These are phyloP conservation scores for Metschnikowia colocasiae DNA, from an alignment of 805 yeast species.

Conservation along the genomic window DNA sequence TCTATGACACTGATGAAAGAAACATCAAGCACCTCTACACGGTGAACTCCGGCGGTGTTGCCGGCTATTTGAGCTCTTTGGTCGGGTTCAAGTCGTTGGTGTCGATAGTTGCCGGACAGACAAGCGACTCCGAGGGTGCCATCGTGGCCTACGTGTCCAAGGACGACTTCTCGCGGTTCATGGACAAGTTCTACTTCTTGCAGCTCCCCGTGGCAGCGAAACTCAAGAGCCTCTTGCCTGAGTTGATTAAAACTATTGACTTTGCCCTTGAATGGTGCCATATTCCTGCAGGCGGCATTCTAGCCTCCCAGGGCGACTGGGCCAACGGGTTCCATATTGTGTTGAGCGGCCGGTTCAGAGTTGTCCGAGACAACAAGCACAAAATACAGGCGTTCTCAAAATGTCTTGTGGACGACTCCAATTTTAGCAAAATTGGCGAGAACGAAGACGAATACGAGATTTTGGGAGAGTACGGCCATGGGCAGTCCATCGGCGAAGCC, in stretches of 20 bases:
- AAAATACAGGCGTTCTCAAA: slow-evolving; percentile 9
- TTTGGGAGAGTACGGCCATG: slow-evolving; percentile 84
- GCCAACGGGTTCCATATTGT: slow-evolving; percentile 92
- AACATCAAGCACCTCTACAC: slow-evolving; percentile 44
- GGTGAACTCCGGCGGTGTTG: slow-evolving; percentile 73
- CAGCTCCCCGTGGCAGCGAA: slow-evolving; percentile 75
- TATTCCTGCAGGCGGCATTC: slow-evolving; percentile 74
- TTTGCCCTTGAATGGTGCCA: slow-evolving; percentile 96
- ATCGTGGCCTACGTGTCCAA: slow-evolving; percentile 63
- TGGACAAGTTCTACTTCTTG: slow-evolving; percentile 73
- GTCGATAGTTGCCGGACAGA: slow-evolving; percentile 34
- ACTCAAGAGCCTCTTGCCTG: slow-evolving; percentile 62
- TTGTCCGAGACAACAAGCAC: slow-evolving; percentile 35
- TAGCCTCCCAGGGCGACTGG: slow-evolving; percentile 77
- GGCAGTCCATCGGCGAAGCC: slow-evolving; percentile 91
- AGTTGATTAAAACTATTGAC: slow-evolving; percentile 69
- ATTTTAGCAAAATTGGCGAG: slow-evolving; percentile 7
- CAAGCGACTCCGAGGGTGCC: slow-evolving; percentile 37
- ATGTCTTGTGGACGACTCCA: slow-evolving; percentile 23
- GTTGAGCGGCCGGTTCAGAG: slow-evolving; percentile 81
- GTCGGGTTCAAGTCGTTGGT: slow-evolving; percentile 79
- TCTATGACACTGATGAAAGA: neutral
- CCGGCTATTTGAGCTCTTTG: slow-evolving; percentile 80
- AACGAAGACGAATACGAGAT: slow-evolving; percentile 31
- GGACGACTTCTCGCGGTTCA: slow-evolving; percentile 55